Evolutionary conservation across 2,329 filamentous ascomycete species (phyloP).

Genomic region (Xylariales sp.): DNA sequence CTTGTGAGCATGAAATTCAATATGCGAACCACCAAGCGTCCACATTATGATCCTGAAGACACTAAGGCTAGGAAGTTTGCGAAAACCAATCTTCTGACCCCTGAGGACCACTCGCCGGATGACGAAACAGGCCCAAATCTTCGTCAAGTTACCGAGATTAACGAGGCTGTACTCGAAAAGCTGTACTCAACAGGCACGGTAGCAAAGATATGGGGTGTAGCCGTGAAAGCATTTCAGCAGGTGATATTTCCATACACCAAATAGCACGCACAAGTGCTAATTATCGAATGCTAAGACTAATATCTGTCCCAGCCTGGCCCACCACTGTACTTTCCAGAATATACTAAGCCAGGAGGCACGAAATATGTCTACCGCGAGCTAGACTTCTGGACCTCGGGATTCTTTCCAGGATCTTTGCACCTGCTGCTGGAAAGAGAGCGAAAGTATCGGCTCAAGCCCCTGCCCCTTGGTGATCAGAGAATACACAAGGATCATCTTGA

Average conservation of each 20-base stretch:
- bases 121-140: background rate
- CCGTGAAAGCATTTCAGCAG: conserved; percentile 3
- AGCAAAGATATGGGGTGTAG: conserved; percentile 4
- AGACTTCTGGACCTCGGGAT: conserved; percentile 43
- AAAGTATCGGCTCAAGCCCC: conserved; percentile 15
- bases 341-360: conserved; percentile 28
- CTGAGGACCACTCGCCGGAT: background rate
- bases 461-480: conserved; percentile 5
- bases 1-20: background rate
- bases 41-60: background rate
- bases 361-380: conserved; percentile 34
- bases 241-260: too few species aligned
- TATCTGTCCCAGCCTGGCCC: conserved; percentile 7
- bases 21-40: background rate
- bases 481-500: conserved; percentile 21
- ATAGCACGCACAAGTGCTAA: too few species aligned
- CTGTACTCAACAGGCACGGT: background rate
- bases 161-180: background rate
- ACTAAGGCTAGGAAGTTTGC: background rate
- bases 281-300: background rate
- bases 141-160: background rate
- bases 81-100: background rate
- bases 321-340: conserved; percentile 26
- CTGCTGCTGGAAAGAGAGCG: conserved; percentile 30
- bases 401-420: conserved; percentile 41